These are phyloP conservation scores for Suillus paluster DNA, from an alignment of 768 basidiomycete genomes.

Conservation along the genomic window DNA sequence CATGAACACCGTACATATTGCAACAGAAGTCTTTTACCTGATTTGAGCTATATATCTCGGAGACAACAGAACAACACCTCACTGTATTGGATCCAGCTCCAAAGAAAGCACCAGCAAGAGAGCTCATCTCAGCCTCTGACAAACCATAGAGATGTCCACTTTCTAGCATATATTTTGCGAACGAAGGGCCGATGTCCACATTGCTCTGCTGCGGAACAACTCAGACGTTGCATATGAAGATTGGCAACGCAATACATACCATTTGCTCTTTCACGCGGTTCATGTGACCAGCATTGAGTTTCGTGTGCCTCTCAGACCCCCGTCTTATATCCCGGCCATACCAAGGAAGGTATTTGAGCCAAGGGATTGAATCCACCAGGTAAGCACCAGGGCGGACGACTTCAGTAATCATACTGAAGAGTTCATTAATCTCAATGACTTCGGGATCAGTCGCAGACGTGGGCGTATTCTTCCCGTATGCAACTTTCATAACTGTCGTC, in stretches of 20 bases:
- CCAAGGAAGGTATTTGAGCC: slow-evolving; percentile 55
- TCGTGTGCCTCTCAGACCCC: slow-evolving; percentile 58
- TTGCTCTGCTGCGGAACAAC: slow-evolving; percentile 11
- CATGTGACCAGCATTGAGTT: slow-evolving; percentile 54
- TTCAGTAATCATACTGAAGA: slow-evolving; percentile 30
- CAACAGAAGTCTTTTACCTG: slow-evolving; percentile 25
- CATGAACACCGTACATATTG: slow-evolving; percentile 36
- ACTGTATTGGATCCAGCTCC: slow-evolving; percentile 62
- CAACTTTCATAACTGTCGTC: slow-evolving; percentile 37
- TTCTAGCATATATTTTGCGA: slow-evolving; percentile 58
- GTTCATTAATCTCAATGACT: slow-evolving; percentile 32
- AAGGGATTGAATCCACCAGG: slow-evolving; percentile 38
- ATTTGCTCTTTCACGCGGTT: slow-evolving; percentile 47
- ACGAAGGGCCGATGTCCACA: slow-evolving; percentile 35
- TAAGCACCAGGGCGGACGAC: slow-evolving; percentile 37
- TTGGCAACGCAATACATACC: slow-evolving; percentile 26
- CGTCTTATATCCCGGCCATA: slow-evolving; percentile 57
- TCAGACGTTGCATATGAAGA: background rate
- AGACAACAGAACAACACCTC: background rate
- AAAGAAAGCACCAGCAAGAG: slow-evolving; percentile 61
- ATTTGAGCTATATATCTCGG: background rate
- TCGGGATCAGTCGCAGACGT: slow-evolving; percentile 28
- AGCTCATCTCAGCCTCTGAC: slow-evolving; percentile 56
- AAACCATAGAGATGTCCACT: slow-evolving; percentile 49
- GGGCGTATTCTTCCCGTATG: slow-evolving; percentile 31